Conservation (phyloP, 2,329 filamentous ascomycete species). For the Fonsecaea monophora region DNA sequence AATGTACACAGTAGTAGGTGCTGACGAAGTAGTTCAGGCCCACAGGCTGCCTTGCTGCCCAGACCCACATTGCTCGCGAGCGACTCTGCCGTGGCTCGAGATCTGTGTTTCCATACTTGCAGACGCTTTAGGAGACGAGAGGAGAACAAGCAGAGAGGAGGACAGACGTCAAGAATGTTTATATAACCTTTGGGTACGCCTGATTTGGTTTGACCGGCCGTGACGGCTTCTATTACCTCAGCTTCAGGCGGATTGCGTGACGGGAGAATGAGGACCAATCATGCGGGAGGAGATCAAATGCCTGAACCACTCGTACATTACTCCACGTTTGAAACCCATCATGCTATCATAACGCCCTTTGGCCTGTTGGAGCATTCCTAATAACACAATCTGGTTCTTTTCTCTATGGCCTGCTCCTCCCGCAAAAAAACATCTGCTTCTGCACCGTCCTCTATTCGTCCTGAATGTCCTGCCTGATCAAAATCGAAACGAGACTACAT, state of each 20-base stretch:
- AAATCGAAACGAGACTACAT: conserved; percentile 64
- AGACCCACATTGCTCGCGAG: background rate
- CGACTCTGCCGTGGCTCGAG: background rate
- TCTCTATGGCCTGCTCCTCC: conserved; percentile 2
- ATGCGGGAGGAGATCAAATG: background rate
- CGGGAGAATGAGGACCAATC: conserved; percentile 1
- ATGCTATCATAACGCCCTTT: background rate
- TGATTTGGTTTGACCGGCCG: background rate
- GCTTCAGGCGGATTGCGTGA: background rate
- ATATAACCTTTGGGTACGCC: background rate
- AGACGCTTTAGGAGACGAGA: background rate
- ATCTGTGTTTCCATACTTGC: background rate
- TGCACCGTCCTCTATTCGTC: background rate
- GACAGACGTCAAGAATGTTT: background rate
- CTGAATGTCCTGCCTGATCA: background rate
- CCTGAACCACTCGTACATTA: background rate
- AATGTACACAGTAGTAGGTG: background rate
- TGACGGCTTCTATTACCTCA: background rate
- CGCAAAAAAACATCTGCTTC: background rate
- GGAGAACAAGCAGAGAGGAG: background rate
- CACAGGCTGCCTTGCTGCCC: background rate
- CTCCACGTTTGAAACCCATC: background rate
- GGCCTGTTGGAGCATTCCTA: background rate
- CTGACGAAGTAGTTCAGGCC: background rate
- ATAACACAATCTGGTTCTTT: conserved; percentile 8